phyloP scores from a whole-genome alignment of 75 land plant species.

The Azolla pinnata region DNA sequence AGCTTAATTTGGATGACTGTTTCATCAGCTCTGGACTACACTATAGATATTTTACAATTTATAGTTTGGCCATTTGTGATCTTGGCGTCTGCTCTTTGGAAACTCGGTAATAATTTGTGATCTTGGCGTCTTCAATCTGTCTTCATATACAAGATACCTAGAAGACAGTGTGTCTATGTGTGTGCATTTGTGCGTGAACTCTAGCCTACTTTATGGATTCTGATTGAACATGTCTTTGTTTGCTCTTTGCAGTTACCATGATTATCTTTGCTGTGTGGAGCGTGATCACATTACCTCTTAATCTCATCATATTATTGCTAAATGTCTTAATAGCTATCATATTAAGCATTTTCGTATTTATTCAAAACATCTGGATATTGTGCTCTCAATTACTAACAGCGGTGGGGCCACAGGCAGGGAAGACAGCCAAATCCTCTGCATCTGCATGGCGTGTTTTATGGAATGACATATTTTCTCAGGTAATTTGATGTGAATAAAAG shows the following conservation, averaged over 20 bases:
- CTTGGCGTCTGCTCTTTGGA: conserved; percentile 26
- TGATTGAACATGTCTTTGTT: conserved; percentile 2
- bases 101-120: conserved; percentile 35
- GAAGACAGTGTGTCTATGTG: background rate
- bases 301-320: conserved; percentile 28
- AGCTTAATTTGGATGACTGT: conserved; percentile 23
- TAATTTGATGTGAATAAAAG: conserved; percentile 8
- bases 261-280: conserved; percentile 51
- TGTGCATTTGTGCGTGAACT: background rate
- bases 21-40: conserved; percentile 16
- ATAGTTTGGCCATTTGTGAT: conserved; percentile 41
- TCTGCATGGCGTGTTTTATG: conserved; percentile 77
- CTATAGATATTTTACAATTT: conserved; percentile 21
- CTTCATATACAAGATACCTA: background rate
- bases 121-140: background rate
- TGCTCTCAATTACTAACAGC: conserved; percentile 38
- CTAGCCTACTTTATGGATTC: background rate
- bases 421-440: conserved; percentile 28
- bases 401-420: conserved; percentile 16
- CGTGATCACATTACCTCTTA: conserved; percentile 46
- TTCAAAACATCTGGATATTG: conserved; percentile 27
- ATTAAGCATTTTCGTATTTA: conserved; percentile 19
- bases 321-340: conserved; percentile 27
- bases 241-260: conserved; percentile 49
- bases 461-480: conserved; percentile 96